Evolutionary conservation across 176 grass and related monocot species (phyloP).

Genomic region (Carex kokanica): DNA sequence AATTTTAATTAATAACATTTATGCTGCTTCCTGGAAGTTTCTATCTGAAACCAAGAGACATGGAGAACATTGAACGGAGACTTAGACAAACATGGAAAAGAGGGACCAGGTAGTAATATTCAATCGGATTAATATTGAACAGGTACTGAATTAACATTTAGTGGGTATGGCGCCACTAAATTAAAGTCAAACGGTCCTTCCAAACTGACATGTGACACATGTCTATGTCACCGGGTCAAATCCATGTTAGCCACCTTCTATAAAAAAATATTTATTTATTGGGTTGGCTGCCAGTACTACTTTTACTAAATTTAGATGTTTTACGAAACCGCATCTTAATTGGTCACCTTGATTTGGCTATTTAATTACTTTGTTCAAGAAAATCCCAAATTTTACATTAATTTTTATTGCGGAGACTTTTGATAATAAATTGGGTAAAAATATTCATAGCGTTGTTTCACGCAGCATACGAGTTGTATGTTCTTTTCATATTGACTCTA

Average conservation of each 20-base stretch:
- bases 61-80: conserved; percentile 11
- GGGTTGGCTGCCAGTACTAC: not conserved
- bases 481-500: no score
- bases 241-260: not conserved
- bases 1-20: not conserved
- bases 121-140: not conserved
- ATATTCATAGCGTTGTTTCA: no score
- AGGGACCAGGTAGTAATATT: not conserved
- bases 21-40: conserved; percentile 16
- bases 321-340: not conserved
- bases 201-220: not conserved
- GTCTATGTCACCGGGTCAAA: not conserved
- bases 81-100: conserved; percentile 10
- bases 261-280: not conserved
- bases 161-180: not conserved
- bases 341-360: not conserved
- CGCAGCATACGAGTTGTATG: no score
- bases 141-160: not conserved
- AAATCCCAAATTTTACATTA: not conserved
- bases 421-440: no score
- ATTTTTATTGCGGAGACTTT: no score
- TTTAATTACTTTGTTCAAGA: not conserved
- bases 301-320: not conserved
- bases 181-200: not conserved
- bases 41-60: not conserved